Base-by-base conservation (phyloP, 352 stramenopile species). In the Globisporangium orthogonon region DNA sequence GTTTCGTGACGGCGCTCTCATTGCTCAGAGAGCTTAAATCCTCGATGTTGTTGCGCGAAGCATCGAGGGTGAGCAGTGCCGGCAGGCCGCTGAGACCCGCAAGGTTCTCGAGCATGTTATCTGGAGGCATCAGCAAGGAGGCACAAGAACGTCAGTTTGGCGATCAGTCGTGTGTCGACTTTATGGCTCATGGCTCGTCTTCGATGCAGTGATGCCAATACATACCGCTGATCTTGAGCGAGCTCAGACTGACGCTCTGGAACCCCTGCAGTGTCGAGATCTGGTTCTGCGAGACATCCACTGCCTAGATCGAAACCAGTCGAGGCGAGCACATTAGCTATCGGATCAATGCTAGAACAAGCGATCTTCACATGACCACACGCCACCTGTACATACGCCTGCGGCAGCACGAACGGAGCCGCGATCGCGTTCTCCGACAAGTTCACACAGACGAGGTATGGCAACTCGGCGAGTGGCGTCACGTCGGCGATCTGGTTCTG, bases 201-300 rank as follows among this genome's bases (percentile, higher is more conserved):
- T 37, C 14, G 13, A 40, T 3, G 35, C 41, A 45, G 2, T 33
- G 33, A 50, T 33, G 18, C 41, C 30, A 7, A 9, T 67, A 13
- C 37, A 4, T 13, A 86, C 81, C 80, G 52, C 73, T 87, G 50
- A 86, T 70, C 49, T 84, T 86, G 40, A 92, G 66, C 7, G 71
- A 76, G 35, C 76, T 65, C 7, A 90, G 54, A 17, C 67, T 83
- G 7, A 52, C 52, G 41, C 70, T 85, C 44, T 81, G 56, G 40
- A 87, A 63, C 2, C 76, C 78, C 49, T 84, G 65, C 0, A 92
- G 61, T 3, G 66, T 71, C 33, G 64, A 33, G 50, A 92, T 74
- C 56, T 91, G 78, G 66, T 92, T 92, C 53, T 69, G 66, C 29
- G 80, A 89, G 18, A 91, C 28, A 53, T 89, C 76, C 14, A 92